phyloP scores from a whole-genome alignment of 345 rosid species.

The Firmiana major region DNA sequence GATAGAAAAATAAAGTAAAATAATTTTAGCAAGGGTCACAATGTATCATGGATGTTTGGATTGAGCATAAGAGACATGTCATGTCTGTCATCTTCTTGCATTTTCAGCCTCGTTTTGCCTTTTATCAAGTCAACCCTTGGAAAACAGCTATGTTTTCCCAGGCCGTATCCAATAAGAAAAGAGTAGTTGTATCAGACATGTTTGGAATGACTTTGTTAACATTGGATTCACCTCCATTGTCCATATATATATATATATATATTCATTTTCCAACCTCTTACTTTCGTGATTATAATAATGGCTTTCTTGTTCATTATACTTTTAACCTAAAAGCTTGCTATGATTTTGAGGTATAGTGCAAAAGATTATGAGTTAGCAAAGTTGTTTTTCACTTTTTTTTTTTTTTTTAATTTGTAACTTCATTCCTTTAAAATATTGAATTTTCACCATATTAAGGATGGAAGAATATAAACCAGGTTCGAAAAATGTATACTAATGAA shows the following conservation, averaged over 20 bases:
- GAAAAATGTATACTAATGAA: too few relatives aligned
- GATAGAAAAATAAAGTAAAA: not conserved
- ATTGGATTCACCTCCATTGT: constrained; percentile 2
- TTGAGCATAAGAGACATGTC: not conserved
- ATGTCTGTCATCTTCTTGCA: not conserved
- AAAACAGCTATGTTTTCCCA: not conserved
- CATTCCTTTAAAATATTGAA: not conserved
- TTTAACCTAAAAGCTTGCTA: constrained; percentile 9
- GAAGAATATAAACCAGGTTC: too few relatives aligned
- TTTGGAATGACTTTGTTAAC: not conserved
- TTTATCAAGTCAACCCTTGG: not conserved
- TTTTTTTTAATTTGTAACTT: not conserved
- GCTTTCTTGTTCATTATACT: constrained; percentile 1
- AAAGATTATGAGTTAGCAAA: constrained; percentile 1
- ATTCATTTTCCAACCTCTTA: not conserved
- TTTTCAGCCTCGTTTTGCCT: not conserved
- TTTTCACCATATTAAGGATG: too few relatives aligned
- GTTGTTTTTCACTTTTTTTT: not conserved
- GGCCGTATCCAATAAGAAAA: not conserved
- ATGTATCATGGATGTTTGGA: not conserved
- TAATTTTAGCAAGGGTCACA: not conserved
- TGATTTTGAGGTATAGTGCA: not conserved
- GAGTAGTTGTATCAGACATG: not conserved
- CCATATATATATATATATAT: not conserved
- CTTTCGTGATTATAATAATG: not conserved